A percentile compares a stretch with the other conserved stretches of the same genome.
Conservation (phyloP, 768 basidiomycete genomes). For the Trametes cinnabarina region DNA sequence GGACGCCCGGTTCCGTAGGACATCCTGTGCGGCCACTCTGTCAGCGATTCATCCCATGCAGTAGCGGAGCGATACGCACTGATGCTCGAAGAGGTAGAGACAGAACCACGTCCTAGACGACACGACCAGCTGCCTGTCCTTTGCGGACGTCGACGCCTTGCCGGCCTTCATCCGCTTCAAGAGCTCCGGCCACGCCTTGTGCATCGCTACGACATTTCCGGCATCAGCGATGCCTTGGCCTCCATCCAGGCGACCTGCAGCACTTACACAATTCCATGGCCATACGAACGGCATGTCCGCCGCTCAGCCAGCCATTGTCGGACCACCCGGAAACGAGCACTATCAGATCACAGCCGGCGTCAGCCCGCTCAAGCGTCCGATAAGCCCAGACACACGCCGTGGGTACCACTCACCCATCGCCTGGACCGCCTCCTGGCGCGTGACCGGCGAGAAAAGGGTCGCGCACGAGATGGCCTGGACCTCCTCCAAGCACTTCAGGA, state of each 20-base stretch:
- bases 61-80: conserved; percentile 50
- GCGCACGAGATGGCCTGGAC: conserved; percentile 83
- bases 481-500: conserved; percentile 73
- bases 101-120: conserved; percentile 91
- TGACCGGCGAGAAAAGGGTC: conserved; percentile 84
- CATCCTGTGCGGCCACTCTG: conserved; percentile 49
- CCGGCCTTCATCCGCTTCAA: conserved; percentile 72
- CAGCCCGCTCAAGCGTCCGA: not conserved
- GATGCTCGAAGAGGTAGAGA: conserved; percentile 90
- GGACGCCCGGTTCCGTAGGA: conserved; percentile 95
- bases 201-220: conserved; percentile 61
- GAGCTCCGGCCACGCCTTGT: conserved; percentile 87
- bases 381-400: no score
- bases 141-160: conserved; percentile 52
- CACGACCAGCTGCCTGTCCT: conserved; percentile 77
- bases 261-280: conserved; percentile 86
- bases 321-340: conserved; percentile 93
- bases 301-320: conserved; percentile 93
- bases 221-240: not conserved
- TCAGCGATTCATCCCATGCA: conserved; percentile 15
- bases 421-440: conserved; percentile 84
- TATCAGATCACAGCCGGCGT: conserved; percentile 28
- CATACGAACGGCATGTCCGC: conserved; percentile 96
- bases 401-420: conserved; percentile 73
- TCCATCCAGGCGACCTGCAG: not conserved